Percentiles rank a stretch among this genome's conserved stretches.
Evolutionary conservation across 1,284 basidiomycete species (phyloP).

Genomic region (Pterula multifida): DNA sequence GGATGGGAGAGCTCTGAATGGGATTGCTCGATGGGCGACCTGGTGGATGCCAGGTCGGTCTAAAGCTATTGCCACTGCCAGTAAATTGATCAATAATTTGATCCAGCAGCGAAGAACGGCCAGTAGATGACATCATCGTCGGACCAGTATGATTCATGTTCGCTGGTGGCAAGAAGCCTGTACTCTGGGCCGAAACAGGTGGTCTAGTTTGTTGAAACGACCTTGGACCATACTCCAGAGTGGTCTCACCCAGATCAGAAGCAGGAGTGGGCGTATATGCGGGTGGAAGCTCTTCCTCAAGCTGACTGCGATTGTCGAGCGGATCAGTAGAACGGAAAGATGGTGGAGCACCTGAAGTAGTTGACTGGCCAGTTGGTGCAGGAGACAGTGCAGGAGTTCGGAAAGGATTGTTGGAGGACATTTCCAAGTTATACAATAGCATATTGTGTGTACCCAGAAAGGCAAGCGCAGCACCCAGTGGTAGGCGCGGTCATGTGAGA

Average conservation of each 20-base stretch:
- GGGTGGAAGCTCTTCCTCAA: not conserved
- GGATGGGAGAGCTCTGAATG: not conserved
- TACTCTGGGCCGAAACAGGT: not conserved
- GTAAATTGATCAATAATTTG: not conserved
- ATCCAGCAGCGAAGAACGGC: too few relatives aligned
- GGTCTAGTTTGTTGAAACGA: not conserved
- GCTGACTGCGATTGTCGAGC: not conserved
- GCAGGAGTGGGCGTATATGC: not conserved
- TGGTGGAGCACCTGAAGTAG: not conserved
- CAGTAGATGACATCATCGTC: not conserved
- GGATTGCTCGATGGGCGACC: not conserved
- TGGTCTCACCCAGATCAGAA: not conserved
- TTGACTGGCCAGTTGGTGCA: not conserved
- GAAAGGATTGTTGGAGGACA: not conserved
- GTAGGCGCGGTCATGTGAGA: not conserved
- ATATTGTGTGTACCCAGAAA: not conserved
- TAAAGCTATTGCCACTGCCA: not conserved
- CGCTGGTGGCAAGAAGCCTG: not conserved
- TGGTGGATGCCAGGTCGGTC: not conserved
- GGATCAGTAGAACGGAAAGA: not conserved
- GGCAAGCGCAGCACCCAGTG: not conserved
- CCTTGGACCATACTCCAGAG: conserved; percentile 1
- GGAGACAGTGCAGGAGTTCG: not conserved
- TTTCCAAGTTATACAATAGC: not conserved
- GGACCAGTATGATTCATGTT: too few relatives aligned